Conservation (phyloP, 1,139 yeast species). For the Lodderomyces metapsilosis region DNA sequence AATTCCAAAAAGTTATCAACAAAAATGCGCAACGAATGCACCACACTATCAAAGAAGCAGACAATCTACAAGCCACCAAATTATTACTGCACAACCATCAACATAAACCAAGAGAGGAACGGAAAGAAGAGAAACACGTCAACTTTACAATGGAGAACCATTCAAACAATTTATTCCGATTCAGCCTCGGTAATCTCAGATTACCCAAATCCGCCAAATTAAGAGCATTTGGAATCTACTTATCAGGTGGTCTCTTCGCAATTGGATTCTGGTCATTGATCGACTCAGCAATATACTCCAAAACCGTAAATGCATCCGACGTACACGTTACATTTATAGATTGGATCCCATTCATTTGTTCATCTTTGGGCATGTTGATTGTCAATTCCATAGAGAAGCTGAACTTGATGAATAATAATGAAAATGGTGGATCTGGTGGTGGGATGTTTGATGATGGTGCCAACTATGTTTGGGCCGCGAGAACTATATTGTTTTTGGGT, state of each 20-base stretch:
- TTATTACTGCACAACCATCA: no score
- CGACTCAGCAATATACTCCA: slow-evolving; percentile 85
- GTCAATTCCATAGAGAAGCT: slow-evolving; percentile 90
- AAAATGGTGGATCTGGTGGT: slow-evolving; percentile 40
- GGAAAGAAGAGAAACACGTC: no score
- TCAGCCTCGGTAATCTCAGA: slow-evolving; percentile 28
- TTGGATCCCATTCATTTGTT: slow-evolving; percentile 92
- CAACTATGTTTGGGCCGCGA: slow-evolving; percentile 87
- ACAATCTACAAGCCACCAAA: no score
- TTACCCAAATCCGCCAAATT: slow-evolving; percentile 70
- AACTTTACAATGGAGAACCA: slow-evolving; percentile 14
- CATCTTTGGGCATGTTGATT: slow-evolving; percentile 86
- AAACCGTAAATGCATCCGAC: slow-evolving; percentile 77
- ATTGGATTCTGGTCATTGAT: slow-evolving; percentile 87
- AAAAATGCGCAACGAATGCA: no score
- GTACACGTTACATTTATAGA: slow-evolving; percentile 89
- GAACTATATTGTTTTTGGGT: slow-evolving; percentile 85
- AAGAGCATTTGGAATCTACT: slow-evolving; percentile 71
- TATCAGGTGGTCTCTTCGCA: slow-evolving; percentile 77
- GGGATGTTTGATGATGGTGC: slow-evolving; percentile 45
- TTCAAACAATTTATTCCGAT: slow-evolving; percentile 13
- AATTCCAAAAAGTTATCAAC: no score
- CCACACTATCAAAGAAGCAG: no score
- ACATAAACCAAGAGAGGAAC: no score
- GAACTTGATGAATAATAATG: slow-evolving; percentile 52